Base-by-base conservation (phyloP, 768 basidiomycete species). In the Agrocybe praecox region DNA sequence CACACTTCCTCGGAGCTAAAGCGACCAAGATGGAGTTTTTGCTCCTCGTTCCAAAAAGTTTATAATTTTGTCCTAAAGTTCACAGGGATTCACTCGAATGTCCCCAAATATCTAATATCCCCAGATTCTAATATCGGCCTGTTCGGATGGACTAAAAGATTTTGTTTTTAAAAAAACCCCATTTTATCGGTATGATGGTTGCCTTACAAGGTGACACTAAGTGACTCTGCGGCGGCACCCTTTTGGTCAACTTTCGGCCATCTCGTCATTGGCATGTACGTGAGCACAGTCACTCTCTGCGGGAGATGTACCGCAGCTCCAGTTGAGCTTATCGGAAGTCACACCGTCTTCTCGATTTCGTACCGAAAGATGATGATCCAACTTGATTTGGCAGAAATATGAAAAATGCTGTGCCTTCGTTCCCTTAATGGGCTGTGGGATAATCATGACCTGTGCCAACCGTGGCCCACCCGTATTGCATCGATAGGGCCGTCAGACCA, bases 181-280 rank as follows among this genome's bases (percentile, higher is more conserved):
- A 40, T 40, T n/a, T 14, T 40, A 40, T 40, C 12, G 14, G 4
- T 40, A 40, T 58, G 57, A 58, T 58, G 48, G 57, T 58, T 53
- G 24, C 52, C 48, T 22, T 18, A 24, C 23, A 23, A 47, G 33
- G 32, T 43, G 19, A 19, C 22, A 29, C 46, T 40, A 34, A 21
- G 22, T 21, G 34, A 6, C 34, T 22, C 22, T 46, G 44, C 46
- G 26, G 26, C 26, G 26, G 26, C 26, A 29, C 26, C 5, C 26
- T 29, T 4, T 29, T 29, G 26, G 26, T 29, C 5, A 29, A 29
- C 26, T 29, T n/a, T 9, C 26, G 26, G 26, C 5, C 26, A 29
- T 29, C 26, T 9, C 26, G 26, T 29, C 26, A 29, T 29, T 29
- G 26, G 9, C 9, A 29, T 29, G 26, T 29, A 29, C 26, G 26